A percentile compares a stretch with the other conserved stretches of the same genome.
These are phyloP conservation scores for Adansonia digitata DNA, from an alignment of 345 rosid genomes.

Conservation along the genomic window DNA sequence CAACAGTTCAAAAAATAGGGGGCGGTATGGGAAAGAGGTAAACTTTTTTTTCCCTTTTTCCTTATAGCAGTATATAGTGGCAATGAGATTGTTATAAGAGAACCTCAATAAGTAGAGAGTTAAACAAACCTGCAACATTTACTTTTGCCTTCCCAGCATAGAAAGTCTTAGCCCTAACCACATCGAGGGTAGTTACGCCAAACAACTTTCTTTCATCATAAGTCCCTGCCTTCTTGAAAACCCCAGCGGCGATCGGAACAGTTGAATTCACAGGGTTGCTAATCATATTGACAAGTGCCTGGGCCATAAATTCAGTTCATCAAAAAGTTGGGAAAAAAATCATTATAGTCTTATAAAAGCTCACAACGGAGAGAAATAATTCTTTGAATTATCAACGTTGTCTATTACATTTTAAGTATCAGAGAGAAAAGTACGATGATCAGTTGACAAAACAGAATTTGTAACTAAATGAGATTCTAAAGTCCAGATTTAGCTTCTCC, in stretches of 20 bases:
- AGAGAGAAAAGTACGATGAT: not conserved
- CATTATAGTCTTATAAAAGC: not conserved
- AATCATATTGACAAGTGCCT: slow-evolving; percentile 73
- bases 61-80: not conserved
- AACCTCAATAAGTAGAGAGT: not conserved
- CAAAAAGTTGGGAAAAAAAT: not conserved
- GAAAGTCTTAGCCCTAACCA: slow-evolving; percentile 78
- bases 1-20: not conserved
- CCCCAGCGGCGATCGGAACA: slow-evolving; percentile 70
- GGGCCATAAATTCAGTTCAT: slow-evolving; percentile 5
- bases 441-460: not conserved
- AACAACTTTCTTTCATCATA: slow-evolving; percentile 62
- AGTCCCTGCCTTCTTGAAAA: slow-evolving; percentile 73
- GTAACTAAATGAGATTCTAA: not conserved
- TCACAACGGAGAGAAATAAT: not conserved
- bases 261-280: slow-evolving; percentile 85
- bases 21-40: not conserved
- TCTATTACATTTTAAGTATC: not conserved
- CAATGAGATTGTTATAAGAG: not conserved
- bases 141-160: slow-evolving; percentile 71
- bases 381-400: not conserved
- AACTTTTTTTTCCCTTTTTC: not conserved
- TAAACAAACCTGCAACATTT: slow-evolving; percentile 49
- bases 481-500: not conserved
- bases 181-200: slow-evolving; percentile 78